Evolutionary conservation across 164 flowering plant genomes (phyloP), one percentile per base, ranked within the genome.

Genomic region (Magnolia changhungtana): DNA sequence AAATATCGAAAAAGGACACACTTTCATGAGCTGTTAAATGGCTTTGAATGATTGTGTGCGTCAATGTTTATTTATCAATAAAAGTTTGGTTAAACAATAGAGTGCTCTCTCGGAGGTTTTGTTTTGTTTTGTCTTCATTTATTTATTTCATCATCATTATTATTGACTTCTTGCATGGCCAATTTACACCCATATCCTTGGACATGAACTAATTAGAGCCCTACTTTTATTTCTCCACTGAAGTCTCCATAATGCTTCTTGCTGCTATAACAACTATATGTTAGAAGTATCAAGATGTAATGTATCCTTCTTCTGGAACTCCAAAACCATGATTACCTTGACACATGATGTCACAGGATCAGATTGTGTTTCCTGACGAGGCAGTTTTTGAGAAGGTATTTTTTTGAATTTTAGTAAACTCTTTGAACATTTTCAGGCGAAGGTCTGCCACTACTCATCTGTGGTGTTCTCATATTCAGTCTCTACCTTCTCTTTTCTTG

Each of bases 321-420:
- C 10, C 6, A 37, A 66, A 65, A 7, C 16, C 14, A 21, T 77
- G 74, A 59, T 78, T 83, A 80, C 85, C 93, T 89, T 91, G 78
- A 92, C 87, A 19, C 27, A 50, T 77, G 72, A n/a, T 71, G 63
- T 76, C 27, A 71, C 79, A 95, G 99, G 98, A 96, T 83, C 96
- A 94, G 78, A 92, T 96, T 74, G 79, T 96, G 14, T 96, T 96
- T 78, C 99, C 99, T 9, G 89, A 96, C 20, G 99, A 94, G 77
- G 98, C 98, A 66, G 86, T 90, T 73, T 96, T 92, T 85, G 99
- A 96, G 86, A 96, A 94, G 97, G 98, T 95, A 87, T 63, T 8
- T 61, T 31, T 8, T 61, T 31, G 16, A 18, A 13, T 13, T 20
- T 11, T 68, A 13, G 13, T 2, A n/a, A 3, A 63, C 19, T 20